Conservation (phyloP, 805 yeast species). For the Teunomyces barrocoloradensis region DNA sequence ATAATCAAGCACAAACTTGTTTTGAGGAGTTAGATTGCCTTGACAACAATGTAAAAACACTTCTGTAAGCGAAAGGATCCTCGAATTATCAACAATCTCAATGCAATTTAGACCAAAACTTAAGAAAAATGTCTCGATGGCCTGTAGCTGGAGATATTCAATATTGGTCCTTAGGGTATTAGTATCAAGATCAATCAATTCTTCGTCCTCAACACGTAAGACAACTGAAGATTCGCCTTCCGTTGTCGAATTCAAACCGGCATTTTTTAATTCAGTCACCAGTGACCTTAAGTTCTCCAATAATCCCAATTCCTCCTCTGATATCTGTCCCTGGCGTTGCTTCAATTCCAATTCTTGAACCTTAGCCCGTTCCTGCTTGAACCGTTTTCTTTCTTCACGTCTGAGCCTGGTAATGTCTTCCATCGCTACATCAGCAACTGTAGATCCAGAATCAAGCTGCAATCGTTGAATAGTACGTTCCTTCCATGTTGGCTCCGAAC, state of each 20-base stretch:
- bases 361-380: constrained; percentile 64
- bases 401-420: constrained; percentile 80
- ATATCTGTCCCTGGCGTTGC: constrained; percentile 26
- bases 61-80: constrained; percentile 16
- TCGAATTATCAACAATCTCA: constrained; percentile 24
- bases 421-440: constrained; percentile 33
- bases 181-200: constrained; percentile 16
- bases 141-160: constrained; percentile 66
- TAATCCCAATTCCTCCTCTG: constrained; percentile 20
- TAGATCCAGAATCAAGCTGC: constrained; percentile 30
- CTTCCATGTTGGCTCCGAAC: constrained; percentile 92
- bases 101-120: constrained; percentile 54
- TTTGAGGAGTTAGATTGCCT: background rate
- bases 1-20: constrained; percentile 51
- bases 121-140: constrained; percentile 73
- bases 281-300: constrained; percentile 15
- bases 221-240: constrained; percentile 3
- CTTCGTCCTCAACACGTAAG: constrained; percentile 14
- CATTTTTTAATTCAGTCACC: constrained; percentile 17
- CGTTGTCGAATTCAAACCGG: constrained; percentile 4
- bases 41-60: constrained; percentile 25
- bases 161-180: constrained; percentile 15
- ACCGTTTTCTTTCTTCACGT: constrained; percentile 66
- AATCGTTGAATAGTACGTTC: constrained; percentile 60
- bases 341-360: constrained; percentile 51